A percentile compares a stretch with the other conserved stretches of the same genome.
phyloP scores from a whole-genome alignment of 805 yeast species.

The Saccharomyces paradoxus region DNA sequence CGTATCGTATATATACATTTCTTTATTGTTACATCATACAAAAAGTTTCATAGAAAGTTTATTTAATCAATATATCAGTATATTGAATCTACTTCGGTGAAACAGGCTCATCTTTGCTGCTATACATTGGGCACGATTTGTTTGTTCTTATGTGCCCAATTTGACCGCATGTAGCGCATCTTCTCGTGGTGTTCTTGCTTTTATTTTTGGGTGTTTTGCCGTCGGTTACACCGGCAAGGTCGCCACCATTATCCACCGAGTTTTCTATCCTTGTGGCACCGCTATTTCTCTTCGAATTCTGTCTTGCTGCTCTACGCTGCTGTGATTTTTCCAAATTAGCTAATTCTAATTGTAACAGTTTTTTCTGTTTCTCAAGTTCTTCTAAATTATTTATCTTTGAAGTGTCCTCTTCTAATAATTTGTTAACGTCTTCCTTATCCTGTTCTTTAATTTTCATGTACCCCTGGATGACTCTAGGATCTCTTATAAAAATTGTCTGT shows the following conservation, averaged over 20 bases:
- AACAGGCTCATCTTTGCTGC: neutral
- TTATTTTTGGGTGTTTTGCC: slow-evolving; percentile 17
- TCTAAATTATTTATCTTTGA: slow-evolving; percentile 57
- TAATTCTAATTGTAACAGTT: slow-evolving; percentile 70
- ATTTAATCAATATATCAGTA: neutral
- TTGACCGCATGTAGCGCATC: slow-evolving; percentile 93
- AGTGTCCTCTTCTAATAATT: slow-evolving; percentile 25
- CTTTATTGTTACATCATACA: neutral
- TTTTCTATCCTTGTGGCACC: slow-evolving; percentile 9
- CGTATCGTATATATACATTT: neutral
- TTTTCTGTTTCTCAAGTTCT: slow-evolving; percentile 66
- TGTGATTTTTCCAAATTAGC: slow-evolving; percentile 75
- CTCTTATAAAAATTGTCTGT: slow-evolving; percentile 66
- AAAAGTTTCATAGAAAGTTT: neutral
- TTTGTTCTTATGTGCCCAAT: slow-evolving; percentile 91
- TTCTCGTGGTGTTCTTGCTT: slow-evolving; percentile 46
- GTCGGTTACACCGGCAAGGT: slow-evolving; percentile 3
- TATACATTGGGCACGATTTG: slow-evolving; percentile 80
- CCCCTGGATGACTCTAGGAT: slow-evolving; percentile 80
- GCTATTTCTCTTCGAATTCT: slow-evolving; percentile 39
- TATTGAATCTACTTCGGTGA: neutral
- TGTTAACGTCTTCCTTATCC: slow-evolving; percentile 50
- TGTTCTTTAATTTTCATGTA: slow-evolving; percentile 66
- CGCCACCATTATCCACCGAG: slow-evolving; percentile 10
- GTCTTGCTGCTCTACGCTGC: slow-evolving; percentile 54